Evolutionary conservation across 2,329 filamentous ascomycete genomes (phyloP).

Genomic region (Cadophora malorum): DNA sequence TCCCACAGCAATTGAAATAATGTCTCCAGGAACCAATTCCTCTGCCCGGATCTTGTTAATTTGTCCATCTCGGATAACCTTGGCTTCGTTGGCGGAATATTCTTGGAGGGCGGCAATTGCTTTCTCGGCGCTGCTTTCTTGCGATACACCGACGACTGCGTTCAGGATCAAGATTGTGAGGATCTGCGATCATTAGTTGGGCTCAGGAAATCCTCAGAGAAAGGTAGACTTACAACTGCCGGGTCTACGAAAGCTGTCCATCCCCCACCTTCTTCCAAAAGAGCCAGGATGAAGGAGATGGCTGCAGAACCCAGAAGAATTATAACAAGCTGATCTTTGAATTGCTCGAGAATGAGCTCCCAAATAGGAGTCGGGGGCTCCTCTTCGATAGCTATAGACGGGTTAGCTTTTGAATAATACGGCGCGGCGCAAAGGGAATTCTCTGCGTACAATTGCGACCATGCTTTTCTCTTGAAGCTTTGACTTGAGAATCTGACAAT

Average conservation of each 20-base stretch:
- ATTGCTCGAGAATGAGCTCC: constrained; percentile 97
- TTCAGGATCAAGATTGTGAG: constrained; percentile 97
- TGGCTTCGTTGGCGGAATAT: constrained; percentile 98
- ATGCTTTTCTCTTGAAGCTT: constrained; percentile 60
- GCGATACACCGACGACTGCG: constrained; percentile 94
- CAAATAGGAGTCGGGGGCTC: constrained; percentile 95
- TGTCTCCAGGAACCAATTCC: constrained; percentile 92
- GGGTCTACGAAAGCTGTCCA: constrained; percentile 99
- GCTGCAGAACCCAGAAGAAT: constrained; percentile 92
- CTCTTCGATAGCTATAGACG: constrained; percentile 70
- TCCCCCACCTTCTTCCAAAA: constrained; percentile 91
- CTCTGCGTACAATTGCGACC: constrained; percentile 67
- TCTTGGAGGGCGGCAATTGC: constrained; percentile 97
- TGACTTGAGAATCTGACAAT: constrained; percentile 65
- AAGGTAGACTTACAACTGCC: constrained; percentile 73
- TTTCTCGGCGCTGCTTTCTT: constrained; percentile 98
- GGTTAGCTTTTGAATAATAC: constrained; percentile 32
- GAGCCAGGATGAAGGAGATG: constrained; percentile 89
- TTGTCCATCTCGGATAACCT: constrained; percentile 80
- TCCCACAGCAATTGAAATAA: constrained; percentile 86
- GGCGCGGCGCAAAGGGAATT: constrained; percentile 29
- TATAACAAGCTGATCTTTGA: constrained; percentile 97
- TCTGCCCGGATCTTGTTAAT: constrained; percentile 90
- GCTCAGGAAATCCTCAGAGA: not conserved
- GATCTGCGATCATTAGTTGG: constrained; percentile 63